A percentile compares a stretch with the other conserved stretches of the same genome.
phyloP scores from a whole-genome alignment of 371 early-diverging fungal species.

The Mycotypha africana region DNA sequence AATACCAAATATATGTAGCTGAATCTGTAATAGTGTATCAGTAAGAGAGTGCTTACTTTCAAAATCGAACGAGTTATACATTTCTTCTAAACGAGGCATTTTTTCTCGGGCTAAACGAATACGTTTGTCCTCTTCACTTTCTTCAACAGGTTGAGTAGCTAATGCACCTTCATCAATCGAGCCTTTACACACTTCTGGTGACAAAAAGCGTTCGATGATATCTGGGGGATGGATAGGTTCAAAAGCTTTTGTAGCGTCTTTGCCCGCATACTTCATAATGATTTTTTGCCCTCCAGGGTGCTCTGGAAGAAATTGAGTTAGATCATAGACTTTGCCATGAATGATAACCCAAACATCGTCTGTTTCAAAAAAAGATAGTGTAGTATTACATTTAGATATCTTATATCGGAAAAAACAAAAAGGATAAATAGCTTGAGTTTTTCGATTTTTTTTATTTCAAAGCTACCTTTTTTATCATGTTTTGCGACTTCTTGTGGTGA shows the following conservation, averaged over 20 bases:
- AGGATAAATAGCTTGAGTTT: no score
- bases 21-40: not conserved
- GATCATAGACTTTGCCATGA: conserved; percentile 79
- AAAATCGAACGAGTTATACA: conserved; percentile 73
- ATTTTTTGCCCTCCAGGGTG: conserved; percentile 68
- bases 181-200: conserved; percentile 53
- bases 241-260: conserved; percentile 83
- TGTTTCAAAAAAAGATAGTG: conserved; percentile 3
- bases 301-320: conserved; percentile 68
- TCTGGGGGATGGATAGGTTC: conserved; percentile 61
- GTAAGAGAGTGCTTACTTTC: conserved; percentile 39
- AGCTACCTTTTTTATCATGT: conserved; percentile 60
- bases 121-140: conserved; percentile 36
- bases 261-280: conserved; percentile 63
- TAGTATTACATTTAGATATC: no score
- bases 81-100: conserved; percentile 53
- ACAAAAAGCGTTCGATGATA: conserved; percentile 51
- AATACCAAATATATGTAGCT: not conserved
- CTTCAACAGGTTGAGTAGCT: conserved; percentile 15
- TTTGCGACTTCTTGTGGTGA: conserved; percentile 58
- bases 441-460: not conserved
- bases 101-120: conserved; percentile 32
- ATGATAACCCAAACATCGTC: conserved; percentile 84
- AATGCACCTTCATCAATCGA: conserved; percentile 33
- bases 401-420: no score